Base-by-base conservation (phyloP, 371 early-diverging fungal species). In the Fennellomyces sp. region DNA sequence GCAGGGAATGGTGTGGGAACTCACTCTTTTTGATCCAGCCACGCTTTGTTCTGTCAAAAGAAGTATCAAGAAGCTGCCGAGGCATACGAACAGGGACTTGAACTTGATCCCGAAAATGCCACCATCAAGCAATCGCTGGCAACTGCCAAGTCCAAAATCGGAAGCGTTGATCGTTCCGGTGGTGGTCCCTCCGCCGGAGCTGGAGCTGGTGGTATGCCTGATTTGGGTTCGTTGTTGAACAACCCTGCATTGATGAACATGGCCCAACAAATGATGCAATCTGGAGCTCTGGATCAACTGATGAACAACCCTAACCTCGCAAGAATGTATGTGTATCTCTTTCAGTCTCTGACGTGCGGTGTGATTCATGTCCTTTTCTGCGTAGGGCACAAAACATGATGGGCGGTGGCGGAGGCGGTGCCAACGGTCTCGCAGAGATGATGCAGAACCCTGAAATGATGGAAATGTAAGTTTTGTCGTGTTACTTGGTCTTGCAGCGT, bases 191-290 rank as follows among this genome's bases (percentile, higher is more conserved):
- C 54, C 56, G 42, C n/a, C 45, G 54, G 66, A 27, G 84, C 77
- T 21, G 88, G 77, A 47, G 82, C 76, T 15, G 89, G 88, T 31
- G 89, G 90, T 17, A 70, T 80, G 71, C 83, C 87, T 23, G 88
- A 85, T 38, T 62, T 81, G 15, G 64, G 69, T 31, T 66, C 90
- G 49, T 75, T 97, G 75, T 73, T 96, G 84, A 91, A 74, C 71
- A 95, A 97, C 82, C 97, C 97, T 25, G 88, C 87, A 25, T 74
- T 97, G 64, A 96, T 95, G 95, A 82, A 77, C 69, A 96, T 96
- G 97, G 96, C 95, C 5, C 87, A 89, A 66, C 90, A 88, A 77
- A 94, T 96, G 93, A 95, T 95, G 96, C 84, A 83, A 45, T 95
- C 93, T 41, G 95, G 95, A 53, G 93, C 91, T 19, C 79, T 96